These are phyloP conservation scores for Pholiota microspora DNA, from an alignment of 768 basidiomycete genomes.

Conservation along the genomic window DNA sequence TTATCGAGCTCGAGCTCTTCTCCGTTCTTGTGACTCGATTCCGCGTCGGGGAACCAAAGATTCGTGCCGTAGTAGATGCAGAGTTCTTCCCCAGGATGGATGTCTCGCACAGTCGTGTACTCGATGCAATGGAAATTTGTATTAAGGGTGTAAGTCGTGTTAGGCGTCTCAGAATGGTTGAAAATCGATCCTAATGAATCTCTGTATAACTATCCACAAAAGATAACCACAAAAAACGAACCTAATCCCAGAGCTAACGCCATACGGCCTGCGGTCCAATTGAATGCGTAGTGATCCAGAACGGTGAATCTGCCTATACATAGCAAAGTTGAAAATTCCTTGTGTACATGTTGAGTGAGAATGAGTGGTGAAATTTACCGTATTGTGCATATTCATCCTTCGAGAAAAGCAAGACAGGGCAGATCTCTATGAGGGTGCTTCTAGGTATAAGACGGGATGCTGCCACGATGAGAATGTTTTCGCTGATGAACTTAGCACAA, in stretches of 20 bases:
- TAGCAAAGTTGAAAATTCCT: no score
- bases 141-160: slow-evolving; percentile 66
- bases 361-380: slow-evolving; percentile 43
- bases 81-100: slow-evolving; percentile 67
- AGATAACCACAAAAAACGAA: no score
- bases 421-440: slow-evolving; percentile 74
- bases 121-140: slow-evolving; percentile 53
- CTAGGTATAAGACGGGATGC: slow-evolving; percentile 54
- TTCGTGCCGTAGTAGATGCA: slow-evolving; percentile 76
- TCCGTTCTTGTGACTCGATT: not conserved
- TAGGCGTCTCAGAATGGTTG: slow-evolving; percentile 72
- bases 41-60: slow-evolving; percentile 58
- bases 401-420: slow-evolving; percentile 78
- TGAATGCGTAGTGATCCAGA: slow-evolving; percentile 75
- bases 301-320: slow-evolving; percentile 56
- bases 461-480: slow-evolving; percentile 27
- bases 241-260: slow-evolving; percentile 80
- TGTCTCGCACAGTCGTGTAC: slow-evolving; percentile 53
- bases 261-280: slow-evolving; percentile 71
- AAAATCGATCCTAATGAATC: slow-evolving; percentile 73
- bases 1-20: slow-evolving; percentile 30
- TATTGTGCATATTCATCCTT: slow-evolving; percentile 68
- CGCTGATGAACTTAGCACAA: slow-evolving; percentile 7
- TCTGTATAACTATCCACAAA: no score
- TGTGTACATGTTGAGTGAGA: no score